Conservation (phyloP, 2,329 filamentous ascomycete genomes). For the Neoscytalidium dimidiatum region DNA sequence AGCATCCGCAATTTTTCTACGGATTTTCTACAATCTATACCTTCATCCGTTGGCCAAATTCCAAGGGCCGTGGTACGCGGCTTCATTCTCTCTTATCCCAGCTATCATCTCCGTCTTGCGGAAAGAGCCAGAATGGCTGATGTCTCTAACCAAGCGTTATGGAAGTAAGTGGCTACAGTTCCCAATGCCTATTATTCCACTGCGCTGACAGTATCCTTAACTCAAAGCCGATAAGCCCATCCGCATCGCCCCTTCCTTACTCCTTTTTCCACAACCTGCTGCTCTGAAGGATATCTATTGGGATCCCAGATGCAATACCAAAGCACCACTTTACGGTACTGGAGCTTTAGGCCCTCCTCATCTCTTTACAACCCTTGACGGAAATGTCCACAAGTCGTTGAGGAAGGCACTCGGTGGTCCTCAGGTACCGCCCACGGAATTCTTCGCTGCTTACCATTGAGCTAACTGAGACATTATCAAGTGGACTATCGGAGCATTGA, state of each 20-base stretch:
- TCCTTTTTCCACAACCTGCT: slow-evolving; percentile 39
- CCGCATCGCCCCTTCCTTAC: slow-evolving; percentile 40
- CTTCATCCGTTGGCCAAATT: slow-evolving; percentile 13
- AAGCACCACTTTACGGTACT: slow-evolving; percentile 37
- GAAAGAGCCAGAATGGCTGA: slow-evolving; percentile 33
- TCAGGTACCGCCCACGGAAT: neutral
- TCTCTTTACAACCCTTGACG: slow-evolving; percentile 37
- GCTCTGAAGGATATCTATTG: slow-evolving; percentile 45
- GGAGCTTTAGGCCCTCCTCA: slow-evolving; percentile 39
- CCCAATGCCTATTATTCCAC: neutral
- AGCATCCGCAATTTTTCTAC: neutral
- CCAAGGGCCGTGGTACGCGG: slow-evolving; percentile 12
- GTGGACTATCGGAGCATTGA: slow-evolving; percentile 42
- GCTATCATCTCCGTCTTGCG: slow-evolving; percentile 31
- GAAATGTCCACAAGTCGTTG: slow-evolving; percentile 35
- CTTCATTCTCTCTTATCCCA: neutral
- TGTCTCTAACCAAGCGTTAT: slow-evolving; percentile 32
- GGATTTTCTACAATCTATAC: slow-evolving; percentile 10
- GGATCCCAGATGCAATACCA: slow-evolving; percentile 39
- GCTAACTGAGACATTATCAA: neutral
- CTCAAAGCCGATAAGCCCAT: slow-evolving; percentile 34
- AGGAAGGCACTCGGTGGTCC: slow-evolving; percentile 39
- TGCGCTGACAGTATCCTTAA: neutral
- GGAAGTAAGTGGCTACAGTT: slow-evolving; percentile 25
- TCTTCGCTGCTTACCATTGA: neutral